Percentiles rank a stretch among this genome's conserved stretches.
Evolutionary conservation across 2,329 filamentous ascomycete genomes (phyloP).

Genomic region (Orbilia oligospora): DNA sequence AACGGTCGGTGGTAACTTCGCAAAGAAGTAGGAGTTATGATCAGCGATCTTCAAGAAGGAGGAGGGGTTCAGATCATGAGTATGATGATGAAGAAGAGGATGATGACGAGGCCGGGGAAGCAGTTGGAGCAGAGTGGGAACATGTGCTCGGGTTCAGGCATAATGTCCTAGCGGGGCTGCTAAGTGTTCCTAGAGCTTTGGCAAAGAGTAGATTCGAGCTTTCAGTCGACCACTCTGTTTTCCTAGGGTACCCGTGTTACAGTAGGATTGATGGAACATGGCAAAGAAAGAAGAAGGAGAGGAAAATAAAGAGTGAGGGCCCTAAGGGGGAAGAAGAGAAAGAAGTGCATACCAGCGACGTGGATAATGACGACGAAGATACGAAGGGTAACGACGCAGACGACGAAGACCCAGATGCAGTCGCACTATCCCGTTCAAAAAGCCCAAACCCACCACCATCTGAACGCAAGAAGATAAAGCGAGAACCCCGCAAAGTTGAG

Average conservation of each 20-base stretch:
- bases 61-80: constrained; percentile 63
- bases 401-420: constrained; percentile 64
- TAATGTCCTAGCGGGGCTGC: constrained; percentile 82
- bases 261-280: constrained; percentile 83
- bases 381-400: constrained; percentile 65
- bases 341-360: constrained; percentile 66
- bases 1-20: constrained; percentile 60
- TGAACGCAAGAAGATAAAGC: constrained; percentile 72
- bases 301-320: constrained; percentile 60
- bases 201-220: constrained; percentile 88
- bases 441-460: constrained; percentile 66
- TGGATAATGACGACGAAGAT: constrained; percentile 66
- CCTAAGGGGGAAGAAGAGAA: constrained; percentile 19
- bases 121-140: constrained; percentile 71
- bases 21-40: constrained; percentile 58
- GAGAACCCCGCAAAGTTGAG: constrained; percentile 75
- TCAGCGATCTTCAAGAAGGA: constrained; percentile 52
- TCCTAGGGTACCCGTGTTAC: constrained; percentile 86
- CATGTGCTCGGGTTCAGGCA: constrained; percentile 80
- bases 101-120: constrained; percentile 71
- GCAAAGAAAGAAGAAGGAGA: constrained; percentile 75
- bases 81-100: constrained; percentile 66
- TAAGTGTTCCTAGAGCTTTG: constrained; percentile 81
- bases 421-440: constrained; percentile 65
- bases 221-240: constrained; percentile 82